Conservation (phyloP, 1,284 basidiomycete genomes). For the Marasmius tenuissimus region DNA sequence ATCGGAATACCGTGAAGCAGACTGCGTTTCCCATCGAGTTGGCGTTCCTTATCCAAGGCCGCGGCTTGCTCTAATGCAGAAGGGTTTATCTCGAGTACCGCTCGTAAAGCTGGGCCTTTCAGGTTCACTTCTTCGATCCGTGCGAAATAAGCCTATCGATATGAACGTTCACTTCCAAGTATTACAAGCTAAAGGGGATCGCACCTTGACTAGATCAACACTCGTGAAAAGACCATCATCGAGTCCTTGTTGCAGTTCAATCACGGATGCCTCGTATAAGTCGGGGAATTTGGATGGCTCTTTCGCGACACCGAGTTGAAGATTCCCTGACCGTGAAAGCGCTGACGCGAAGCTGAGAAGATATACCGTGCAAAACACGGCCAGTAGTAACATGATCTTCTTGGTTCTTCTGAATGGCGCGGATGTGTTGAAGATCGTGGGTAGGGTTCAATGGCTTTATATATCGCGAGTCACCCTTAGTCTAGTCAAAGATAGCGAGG, state of each 20-base stretch:
- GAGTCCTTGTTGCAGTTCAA: slow-evolving; percentile 55
- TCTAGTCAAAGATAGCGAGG: no score
- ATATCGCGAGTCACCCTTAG: no score
- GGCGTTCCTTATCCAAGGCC: slow-evolving; percentile 54
- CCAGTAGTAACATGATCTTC: no score
- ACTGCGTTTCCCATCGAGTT: slow-evolving; percentile 45
- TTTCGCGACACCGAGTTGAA: background rate
- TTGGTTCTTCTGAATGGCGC: no score
- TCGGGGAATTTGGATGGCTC: slow-evolving; percentile 40
- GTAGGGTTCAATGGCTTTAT: no score
- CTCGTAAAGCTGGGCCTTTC: slow-evolving; percentile 58
- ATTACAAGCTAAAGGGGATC: background rate
- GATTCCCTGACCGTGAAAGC: background rate
- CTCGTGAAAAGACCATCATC: slow-evolving; percentile 56
- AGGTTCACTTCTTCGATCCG: slow-evolving; percentile 72
- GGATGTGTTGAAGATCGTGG: no score
- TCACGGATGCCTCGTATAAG: slow-evolving; percentile 61
- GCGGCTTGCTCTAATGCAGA: slow-evolving; percentile 56
- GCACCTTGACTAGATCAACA: slow-evolving; percentile 63
- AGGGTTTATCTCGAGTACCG: slow-evolving; percentile 65
- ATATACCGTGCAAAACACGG: no score
- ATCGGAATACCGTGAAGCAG: slow-evolving; percentile 70
- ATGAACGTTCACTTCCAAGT: background rate
- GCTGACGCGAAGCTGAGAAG: background rate
- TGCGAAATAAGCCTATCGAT: slow-evolving; percentile 59